Percentiles rank a stretch among this genome's conserved stretches.
These are phyloP conservation scores for Ogataea sp. DNA, from an alignment of 805 yeast species.

Conservation along the genomic window DNA sequence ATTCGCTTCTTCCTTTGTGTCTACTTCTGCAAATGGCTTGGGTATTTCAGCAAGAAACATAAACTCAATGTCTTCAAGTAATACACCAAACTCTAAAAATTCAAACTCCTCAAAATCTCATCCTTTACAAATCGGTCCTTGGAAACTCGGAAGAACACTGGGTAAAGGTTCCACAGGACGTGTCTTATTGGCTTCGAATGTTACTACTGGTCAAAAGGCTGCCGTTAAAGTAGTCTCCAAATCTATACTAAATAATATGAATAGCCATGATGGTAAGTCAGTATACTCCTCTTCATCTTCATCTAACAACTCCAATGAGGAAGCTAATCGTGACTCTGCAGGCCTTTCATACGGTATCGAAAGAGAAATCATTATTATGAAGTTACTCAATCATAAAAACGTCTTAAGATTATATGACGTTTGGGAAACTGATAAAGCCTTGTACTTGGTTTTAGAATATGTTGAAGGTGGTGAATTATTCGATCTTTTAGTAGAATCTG, in stretches of 20 bases:
- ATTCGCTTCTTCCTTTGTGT: conserved; percentile 46
- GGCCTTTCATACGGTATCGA: conserved; percentile 78
- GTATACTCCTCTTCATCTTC: conserved; percentile 1
- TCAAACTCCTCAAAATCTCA: conserved; percentile 26
- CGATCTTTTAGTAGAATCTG: conserved; percentile 82
- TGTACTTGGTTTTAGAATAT: conserved; percentile 86
- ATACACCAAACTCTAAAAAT: conserved; percentile 1
- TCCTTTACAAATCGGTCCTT: conserved; percentile 71
- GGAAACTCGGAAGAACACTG: conserved; percentile 91
- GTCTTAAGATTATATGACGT: conserved; percentile 76
- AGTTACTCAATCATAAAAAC: conserved; percentile 68
- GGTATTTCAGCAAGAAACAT: conserved; percentile 13
- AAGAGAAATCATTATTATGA: conserved; percentile 81
- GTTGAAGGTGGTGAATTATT: conserved; percentile 97
- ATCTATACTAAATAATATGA: conserved; percentile 44
- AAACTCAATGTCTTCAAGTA: conserved; percentile 4
- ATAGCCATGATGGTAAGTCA: conserved; percentile 6
- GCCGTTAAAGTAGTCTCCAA: conserved; percentile 97
- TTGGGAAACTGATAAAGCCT: conserved; percentile 78
- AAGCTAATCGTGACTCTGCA: conserved; percentile 37
- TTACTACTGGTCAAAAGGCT: conserved; percentile 78
- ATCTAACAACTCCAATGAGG: no score
- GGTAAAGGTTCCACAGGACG: conserved; percentile 98
- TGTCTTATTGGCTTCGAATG: conserved; percentile 85
- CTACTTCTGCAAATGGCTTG: conserved; percentile 31